Evolutionary conservation across 108 stramenopile species (phyloP).

Genomic region (Skeletonema marinoi): DNA sequence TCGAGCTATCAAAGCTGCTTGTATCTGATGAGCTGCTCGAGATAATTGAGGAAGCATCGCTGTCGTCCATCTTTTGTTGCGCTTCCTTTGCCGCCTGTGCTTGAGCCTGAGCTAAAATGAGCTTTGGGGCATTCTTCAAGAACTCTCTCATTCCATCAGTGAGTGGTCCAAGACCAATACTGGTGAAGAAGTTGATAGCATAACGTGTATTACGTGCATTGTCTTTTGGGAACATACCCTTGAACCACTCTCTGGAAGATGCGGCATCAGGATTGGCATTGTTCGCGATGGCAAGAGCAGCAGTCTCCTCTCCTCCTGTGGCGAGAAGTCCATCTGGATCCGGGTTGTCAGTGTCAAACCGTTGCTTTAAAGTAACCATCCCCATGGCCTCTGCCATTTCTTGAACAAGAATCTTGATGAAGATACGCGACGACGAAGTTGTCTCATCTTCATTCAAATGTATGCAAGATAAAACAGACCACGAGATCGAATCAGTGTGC

Average conservation of each 20-base stretch:
- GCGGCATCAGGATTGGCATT: slow-evolving; percentile 23
- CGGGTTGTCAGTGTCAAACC: slow-evolving; percentile 83
- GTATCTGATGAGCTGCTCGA: slow-evolving; percentile 56
- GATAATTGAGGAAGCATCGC: slow-evolving; percentile 48
- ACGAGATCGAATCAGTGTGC: slow-evolving; percentile 95
- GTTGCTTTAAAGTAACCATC: slow-evolving; percentile 83
- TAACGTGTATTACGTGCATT: slow-evolving; percentile 96
- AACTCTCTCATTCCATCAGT: slow-evolving; percentile 96
- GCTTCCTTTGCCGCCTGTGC: slow-evolving; percentile 63
- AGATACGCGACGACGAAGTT: slow-evolving; percentile 96
- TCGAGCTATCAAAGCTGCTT: slow-evolving; percentile 57
- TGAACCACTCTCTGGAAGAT: slow-evolving; percentile 78
- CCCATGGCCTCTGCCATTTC: slow-evolving; percentile 98
- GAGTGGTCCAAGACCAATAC: slow-evolving; percentile 96
- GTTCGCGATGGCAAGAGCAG: slow-evolving; percentile 6
- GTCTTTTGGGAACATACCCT: slow-evolving; percentile 95
- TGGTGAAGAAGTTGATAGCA: slow-evolving; percentile 99
- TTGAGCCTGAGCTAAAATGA: slow-evolving; percentile 79
- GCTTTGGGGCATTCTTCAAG: slow-evolving; percentile 91
- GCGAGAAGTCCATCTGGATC: slow-evolving; percentile 40
- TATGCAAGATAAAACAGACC: slow-evolving; percentile 91
- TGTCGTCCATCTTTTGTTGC: slow-evolving; percentile 41
- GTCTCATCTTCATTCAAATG: slow-evolving; percentile 97
- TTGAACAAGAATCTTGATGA: slow-evolving; percentile 96
- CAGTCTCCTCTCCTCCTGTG: slow-evolving; percentile 14